Percentiles rank a stretch among this genome's conserved stretches.
phyloP scores from a whole-genome alignment of 2,329 filamentous ascomycete species.

The Mariannaea sp. region DNA sequence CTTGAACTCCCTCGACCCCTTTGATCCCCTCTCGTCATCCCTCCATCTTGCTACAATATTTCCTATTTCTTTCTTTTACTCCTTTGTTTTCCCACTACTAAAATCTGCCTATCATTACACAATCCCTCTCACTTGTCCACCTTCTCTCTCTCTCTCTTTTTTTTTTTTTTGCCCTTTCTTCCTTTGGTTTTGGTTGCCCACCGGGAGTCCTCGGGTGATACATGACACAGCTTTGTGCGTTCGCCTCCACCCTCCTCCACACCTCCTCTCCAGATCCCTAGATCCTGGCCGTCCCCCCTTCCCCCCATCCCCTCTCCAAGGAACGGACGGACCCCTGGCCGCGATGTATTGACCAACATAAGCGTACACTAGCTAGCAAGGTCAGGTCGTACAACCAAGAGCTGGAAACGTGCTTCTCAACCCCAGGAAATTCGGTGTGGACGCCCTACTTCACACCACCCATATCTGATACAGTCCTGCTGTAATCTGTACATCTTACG shows the following conservation, averaged over 20 bases:
- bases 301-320: not conserved
- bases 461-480: too few species aligned
- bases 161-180: not conserved
- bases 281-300: conserved; percentile 14
- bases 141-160: not conserved
- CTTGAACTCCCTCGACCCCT: not conserved
- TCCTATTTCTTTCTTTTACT: not conserved
- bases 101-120: too few species aligned
- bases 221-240: conserved; percentile 21
- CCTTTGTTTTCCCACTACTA: too few species aligned
- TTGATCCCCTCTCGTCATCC: not conserved
- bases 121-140: not conserved
- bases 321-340: conserved; percentile 1
- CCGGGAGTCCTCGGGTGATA: conserved; percentile 28
- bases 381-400: too few species aligned
- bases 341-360: not conserved
- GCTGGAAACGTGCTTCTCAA: too few species aligned
- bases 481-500: too few species aligned
- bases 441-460: too few species aligned
- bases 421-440: too few species aligned
- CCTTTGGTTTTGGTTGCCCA: conserved; percentile 2
- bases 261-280: conserved; percentile 16
- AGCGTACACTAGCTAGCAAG: conserved; percentile 2
- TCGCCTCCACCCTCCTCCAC: conserved; percentile 8
- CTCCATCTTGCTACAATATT: not conserved